Conservation (phyloP, 345 rosid species). For the Gossypium rotundifolium region DNA sequence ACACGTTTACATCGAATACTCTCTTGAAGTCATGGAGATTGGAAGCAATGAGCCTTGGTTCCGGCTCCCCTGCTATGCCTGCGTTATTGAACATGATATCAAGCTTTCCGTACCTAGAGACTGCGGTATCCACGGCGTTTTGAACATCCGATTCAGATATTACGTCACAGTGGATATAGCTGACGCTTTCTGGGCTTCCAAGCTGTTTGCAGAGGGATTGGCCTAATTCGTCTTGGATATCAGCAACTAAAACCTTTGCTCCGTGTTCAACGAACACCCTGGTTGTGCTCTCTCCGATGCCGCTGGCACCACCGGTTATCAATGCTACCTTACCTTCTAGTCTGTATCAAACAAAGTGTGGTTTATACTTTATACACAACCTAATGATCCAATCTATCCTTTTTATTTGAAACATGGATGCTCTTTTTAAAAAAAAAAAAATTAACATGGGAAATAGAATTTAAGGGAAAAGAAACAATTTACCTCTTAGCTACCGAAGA, state of each 20-base stretch:
- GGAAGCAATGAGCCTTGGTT: background rate
- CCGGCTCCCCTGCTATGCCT: background rate
- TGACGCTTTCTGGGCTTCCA: constrained; percentile 17
- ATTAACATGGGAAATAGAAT: background rate
- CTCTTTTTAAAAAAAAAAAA: no score
- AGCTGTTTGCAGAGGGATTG: constrained; percentile 4
- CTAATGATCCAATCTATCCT: background rate
- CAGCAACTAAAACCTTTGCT: constrained; percentile 23
- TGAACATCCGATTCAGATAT: constrained; percentile 16
- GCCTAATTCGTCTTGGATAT: constrained; percentile 27
- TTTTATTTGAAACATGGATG: no score
- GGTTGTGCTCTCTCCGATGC: constrained; percentile 16
- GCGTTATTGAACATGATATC: constrained; percentile 38
- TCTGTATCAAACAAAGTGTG: background rate
- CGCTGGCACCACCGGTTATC: constrained; percentile 18
- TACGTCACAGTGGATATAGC: constrained; percentile 24
- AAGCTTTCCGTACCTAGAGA: constrained; percentile 23
- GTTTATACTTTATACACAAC: background rate
- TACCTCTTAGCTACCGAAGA: constrained; percentile 10
- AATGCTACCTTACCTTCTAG: constrained; percentile 16
- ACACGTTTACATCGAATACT: constrained; percentile 12
- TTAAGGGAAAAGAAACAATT: background rate
- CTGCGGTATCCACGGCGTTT: constrained; percentile 17
- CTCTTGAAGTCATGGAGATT: constrained; percentile 13
- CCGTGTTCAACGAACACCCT: constrained; percentile 19